Conservation (phyloP, 2,329 filamentous ascomycete species). For the Capronia coronata region DNA sequence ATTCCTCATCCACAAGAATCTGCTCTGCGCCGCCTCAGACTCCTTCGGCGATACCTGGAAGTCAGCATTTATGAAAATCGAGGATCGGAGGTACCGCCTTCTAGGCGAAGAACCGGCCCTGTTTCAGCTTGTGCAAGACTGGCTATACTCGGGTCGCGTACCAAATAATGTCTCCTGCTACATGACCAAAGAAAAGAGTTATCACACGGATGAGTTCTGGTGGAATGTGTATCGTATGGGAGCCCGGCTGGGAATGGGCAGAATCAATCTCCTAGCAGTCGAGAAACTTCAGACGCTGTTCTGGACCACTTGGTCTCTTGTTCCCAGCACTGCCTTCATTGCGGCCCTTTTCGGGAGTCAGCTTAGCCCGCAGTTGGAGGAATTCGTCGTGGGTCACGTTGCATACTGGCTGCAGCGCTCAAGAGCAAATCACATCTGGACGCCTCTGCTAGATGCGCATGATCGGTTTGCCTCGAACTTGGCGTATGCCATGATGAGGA, state of each 20-base stretch:
- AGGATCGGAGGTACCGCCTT: conserved; percentile 40
- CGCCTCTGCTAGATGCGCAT: not conserved
- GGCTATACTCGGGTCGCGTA: conserved; percentile 40
- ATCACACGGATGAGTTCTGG: conserved; percentile 9
- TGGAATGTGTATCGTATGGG: conserved; percentile 8
- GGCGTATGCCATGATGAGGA: not conserved
- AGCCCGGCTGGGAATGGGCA: conserved; percentile 3
- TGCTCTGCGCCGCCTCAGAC: conserved; percentile 9
- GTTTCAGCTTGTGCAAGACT: conserved; percentile 50
- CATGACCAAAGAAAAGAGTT: not conserved
- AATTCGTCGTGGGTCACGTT: not conserved
- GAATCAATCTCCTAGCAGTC: conserved; percentile 4
- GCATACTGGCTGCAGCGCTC: not conserved
- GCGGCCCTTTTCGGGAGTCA: not conserved
- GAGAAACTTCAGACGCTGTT: conserved; percentile 8
- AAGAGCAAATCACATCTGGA: not conserved
- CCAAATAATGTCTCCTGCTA: conserved; percentile 1
- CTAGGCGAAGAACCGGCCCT: conserved; percentile 48
- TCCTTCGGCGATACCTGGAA: conserved; percentile 6
- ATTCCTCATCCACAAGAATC: conserved; percentile 14
- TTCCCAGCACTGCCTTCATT: conserved; percentile 11
- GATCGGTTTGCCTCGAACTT: not conserved
- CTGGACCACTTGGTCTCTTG: not conserved
- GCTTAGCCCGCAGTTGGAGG: not conserved
- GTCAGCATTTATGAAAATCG: conserved; percentile 24